phyloP scores from a whole-genome alignment of 2,329 filamentous ascomycete genomes.

The Sclerotinia minor region DNA sequence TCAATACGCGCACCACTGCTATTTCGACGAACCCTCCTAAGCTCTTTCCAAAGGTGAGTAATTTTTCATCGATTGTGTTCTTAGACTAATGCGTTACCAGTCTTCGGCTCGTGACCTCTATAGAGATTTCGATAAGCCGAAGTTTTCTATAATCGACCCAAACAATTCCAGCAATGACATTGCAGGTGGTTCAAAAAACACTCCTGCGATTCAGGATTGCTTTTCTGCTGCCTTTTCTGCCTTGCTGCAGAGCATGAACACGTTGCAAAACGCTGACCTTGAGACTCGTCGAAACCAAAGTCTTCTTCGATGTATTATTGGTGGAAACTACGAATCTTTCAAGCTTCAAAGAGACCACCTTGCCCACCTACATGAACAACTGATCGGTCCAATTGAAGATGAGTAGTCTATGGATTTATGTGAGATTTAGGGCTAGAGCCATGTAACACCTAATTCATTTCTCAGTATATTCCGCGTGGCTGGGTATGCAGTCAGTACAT shows the following conservation, averaged over 20 bases:
- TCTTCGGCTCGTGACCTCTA: conserved; percentile 47
- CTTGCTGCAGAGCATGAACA: conserved; percentile 59
- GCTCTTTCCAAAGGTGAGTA: conserved; percentile 72
- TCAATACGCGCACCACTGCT: conserved; percentile 68
- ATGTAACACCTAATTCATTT: conserved; percentile 2
- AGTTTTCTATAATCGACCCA: conserved; percentile 88
- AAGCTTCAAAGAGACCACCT: conserved; percentile 62
- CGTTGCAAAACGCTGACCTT: conserved; percentile 44
- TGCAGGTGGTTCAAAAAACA: conserved; percentile 77
- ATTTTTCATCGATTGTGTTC: background rate
- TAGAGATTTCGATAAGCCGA: conserved; percentile 52
- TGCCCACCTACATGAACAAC: conserved; percentile 37
- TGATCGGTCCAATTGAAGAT: conserved; percentile 32
- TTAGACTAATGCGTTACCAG: conserved; percentile 26
- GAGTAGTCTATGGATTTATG: conserved; percentile 10
- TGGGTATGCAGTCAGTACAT: conserved; percentile 15
- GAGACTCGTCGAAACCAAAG: conserved; percentile 38
- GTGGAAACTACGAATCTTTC: conserved; percentile 78
- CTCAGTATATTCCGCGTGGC: background rate
- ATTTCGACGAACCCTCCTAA: conserved; percentile 75
- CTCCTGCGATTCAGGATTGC: conserved; percentile 61
- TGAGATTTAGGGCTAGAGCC: conserved; percentile 1
- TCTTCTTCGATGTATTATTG: conserved; percentile 71
- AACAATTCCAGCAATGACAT: conserved; percentile 87
- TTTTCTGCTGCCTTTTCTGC: conserved; percentile 66